phyloP scores from a whole-genome alignment of 148 eudicot genomes.

The Limonium bicolor region DNA sequence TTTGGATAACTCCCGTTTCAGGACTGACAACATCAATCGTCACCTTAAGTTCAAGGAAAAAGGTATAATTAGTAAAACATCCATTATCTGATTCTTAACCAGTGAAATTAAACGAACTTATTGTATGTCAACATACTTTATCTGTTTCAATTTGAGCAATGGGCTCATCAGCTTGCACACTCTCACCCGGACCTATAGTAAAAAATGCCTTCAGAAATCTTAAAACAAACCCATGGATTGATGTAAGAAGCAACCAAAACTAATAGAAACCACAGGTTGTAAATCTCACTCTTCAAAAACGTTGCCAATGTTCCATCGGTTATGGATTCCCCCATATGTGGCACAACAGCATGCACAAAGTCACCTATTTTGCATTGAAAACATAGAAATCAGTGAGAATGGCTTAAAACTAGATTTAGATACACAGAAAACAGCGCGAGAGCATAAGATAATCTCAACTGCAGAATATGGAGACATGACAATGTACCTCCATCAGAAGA shows the following conservation, averaged over 20 bases:
- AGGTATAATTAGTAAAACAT: no score
- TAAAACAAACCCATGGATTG: not conserved
- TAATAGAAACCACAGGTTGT: not conserved
- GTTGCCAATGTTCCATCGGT: conserved; percentile 30
- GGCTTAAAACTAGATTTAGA: no score
- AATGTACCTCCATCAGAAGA: no score
- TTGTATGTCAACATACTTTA: conserved; percentile 42
- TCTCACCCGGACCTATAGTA: conserved; percentile 41
- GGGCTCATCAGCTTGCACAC: conserved; percentile 75
- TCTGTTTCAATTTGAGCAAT: conserved; percentile 96
- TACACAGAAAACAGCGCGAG: no score
- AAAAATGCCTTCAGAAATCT: no score
- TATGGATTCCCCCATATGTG: conserved; percentile 30
- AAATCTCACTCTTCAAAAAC: conserved; percentile 25
- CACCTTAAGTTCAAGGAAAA: conserved; percentile 31
- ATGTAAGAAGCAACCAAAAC: not conserved
- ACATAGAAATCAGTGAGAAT: no score
- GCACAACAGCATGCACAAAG: conserved; percentile 26
- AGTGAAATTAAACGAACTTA: no score
- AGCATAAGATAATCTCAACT: no score
- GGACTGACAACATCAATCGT: conserved; percentile 94
- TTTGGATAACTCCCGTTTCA: conserved; percentile 71
- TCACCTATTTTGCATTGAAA: conserved; percentile 16
- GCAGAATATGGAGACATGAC: no score
- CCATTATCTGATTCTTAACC: no score